Base-by-base conservation (phyloP, 495 filamentous ascomycete species). In the Choiromyces venosus region DNA sequence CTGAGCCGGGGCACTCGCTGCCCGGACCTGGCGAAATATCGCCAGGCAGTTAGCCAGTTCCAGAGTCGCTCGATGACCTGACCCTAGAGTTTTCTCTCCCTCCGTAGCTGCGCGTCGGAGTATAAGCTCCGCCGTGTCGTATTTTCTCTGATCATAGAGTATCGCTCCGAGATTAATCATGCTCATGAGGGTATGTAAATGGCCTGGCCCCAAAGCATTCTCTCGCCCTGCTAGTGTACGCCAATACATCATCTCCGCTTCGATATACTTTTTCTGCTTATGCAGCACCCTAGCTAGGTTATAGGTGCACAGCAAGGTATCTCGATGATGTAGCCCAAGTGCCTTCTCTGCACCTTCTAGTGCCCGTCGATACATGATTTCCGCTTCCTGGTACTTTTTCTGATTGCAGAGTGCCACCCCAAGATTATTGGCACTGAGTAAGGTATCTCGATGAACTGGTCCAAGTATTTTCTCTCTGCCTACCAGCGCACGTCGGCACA, bases 351-450 rank as follows among this genome's bases (percentile, higher is more conserved):
- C 56, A 6, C 74, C 68, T 16, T 65, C 64, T 33, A 82, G 56
- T 36, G 78, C 69, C 40, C 66, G 75, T 38, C 37, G 74, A 71
- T 72, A 73, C 70, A 68, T 72, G 64, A 83, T 73, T 65, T 74
- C 66, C 29, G 80, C 78, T 44, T 74, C 71, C 67, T 79, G 73
- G n/a, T 80, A 73, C 44, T 74, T 72, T 36, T 77, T 76, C 73
- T 81, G 67, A 25, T 67, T 56, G 2, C 44, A 1, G 18, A 82
- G 71, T 19, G 68, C 44, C 25, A 0, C 0, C 4, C 40, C 71
- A 7, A 56, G 67, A 66, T 67, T 64, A 36, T 69, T n/a, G 12
- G 71, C 52, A 4, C 69, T 65, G 6, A 37, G 33, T 65, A 75
- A 61, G 25, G 78, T 80, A 37, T 68, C 44, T 1, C 35, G 35